These are phyloP conservation scores for Chytriomyces sp. DNA, from an alignment of 192 early-diverging fungal genomes.

Conservation along the genomic window DNA sequence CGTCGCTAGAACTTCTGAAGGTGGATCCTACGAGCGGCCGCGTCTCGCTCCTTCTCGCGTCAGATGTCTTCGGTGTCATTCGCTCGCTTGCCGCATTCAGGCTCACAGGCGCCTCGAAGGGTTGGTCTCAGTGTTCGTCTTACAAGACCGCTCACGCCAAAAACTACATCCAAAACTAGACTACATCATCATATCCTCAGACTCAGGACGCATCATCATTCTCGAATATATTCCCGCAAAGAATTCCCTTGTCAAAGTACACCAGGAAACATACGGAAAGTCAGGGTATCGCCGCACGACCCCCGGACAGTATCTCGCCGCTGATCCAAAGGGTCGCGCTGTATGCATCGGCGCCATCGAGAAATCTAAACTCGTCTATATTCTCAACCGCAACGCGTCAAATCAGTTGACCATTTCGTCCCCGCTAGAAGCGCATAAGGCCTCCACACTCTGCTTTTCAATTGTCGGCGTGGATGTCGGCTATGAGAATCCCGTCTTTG, in stretches of 20 bases:
- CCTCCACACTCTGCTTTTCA: slow-evolving; percentile 74
- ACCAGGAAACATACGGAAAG: slow-evolving; percentile 94
- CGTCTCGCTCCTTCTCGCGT: slow-evolving; percentile 67
- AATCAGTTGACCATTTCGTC: slow-evolving; percentile 87
- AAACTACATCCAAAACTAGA: slow-evolving; percentile 53
- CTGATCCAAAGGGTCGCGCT: slow-evolving; percentile 94
- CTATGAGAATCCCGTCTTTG: slow-evolving; percentile 98
- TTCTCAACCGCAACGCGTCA: slow-evolving; percentile 89
- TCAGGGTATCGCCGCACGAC: slow-evolving; percentile 86
- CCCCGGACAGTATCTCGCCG: slow-evolving; percentile 93
- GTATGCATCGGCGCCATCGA: slow-evolving; percentile 93
- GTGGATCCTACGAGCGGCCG: slow-evolving; percentile 82
- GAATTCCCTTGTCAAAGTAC: slow-evolving; percentile 77
- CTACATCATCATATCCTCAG: slow-evolving; percentile 86
- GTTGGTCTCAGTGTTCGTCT: slow-evolving; percentile 41
- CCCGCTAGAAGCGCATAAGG: slow-evolving; percentile 91
- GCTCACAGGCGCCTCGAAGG: slow-evolving; percentile 85
- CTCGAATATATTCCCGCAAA: slow-evolving; percentile 81
- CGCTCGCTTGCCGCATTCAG: slow-evolving; percentile 83
- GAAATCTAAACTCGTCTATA: slow-evolving; percentile 95
- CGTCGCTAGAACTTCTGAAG: slow-evolving; percentile 76
- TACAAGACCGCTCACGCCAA: background rate
- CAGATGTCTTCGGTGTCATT: slow-evolving; percentile 85
- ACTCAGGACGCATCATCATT: slow-evolving; percentile 87
- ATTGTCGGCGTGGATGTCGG: slow-evolving; percentile 94